Evolutionary conservation across 2,329 filamentous ascomycete species (phyloP).

Genomic region (Sclerotinia borealis): DNA sequence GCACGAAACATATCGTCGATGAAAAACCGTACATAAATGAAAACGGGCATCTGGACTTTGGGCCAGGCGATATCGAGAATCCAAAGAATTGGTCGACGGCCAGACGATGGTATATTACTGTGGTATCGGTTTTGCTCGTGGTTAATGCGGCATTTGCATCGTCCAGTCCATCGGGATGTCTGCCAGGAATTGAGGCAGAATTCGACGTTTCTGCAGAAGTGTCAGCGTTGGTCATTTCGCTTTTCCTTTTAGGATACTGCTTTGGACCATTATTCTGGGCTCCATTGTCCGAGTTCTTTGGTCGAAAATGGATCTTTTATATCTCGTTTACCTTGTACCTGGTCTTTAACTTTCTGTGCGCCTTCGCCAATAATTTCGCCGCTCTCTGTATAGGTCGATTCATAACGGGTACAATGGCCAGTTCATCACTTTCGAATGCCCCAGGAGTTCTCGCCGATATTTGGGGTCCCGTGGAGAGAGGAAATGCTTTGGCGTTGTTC

Average conservation of each 20-base stretch:
- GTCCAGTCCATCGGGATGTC: conserved; percentile 37
- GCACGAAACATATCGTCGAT: conserved; percentile 19
- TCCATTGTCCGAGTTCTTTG: conserved; percentile 46
- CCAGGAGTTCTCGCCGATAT: conserved; percentile 59
- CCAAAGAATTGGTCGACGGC: conserved; percentile 35
- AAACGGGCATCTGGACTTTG: conserved; percentile 35
- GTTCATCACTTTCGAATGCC: conserved; percentile 54
- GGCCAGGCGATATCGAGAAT: conserved; percentile 40
- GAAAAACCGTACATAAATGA: conserved; percentile 18
- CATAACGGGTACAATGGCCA: conserved; percentile 57
- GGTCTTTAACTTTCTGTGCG: conserved; percentile 55
- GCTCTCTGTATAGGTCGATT: conserved; percentile 61
- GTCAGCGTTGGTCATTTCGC: conserved; percentile 37
- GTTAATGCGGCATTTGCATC: conserved; percentile 39
- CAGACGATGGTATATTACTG: conserved; percentile 38
- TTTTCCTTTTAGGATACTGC: conserved; percentile 42
- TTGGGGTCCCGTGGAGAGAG: conserved; percentile 47
- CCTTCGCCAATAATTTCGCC: conserved; percentile 51
- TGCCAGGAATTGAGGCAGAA: conserved; percentile 32
- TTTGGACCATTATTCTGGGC: conserved; percentile 42
- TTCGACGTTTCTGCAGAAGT: conserved; percentile 36
- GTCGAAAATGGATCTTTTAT: conserved; percentile 54
- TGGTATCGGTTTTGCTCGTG: conserved; percentile 35
- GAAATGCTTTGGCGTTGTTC: conserved; percentile 57
- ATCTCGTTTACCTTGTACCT: conserved; percentile 52